Conservation (phyloP, 2,329 filamentous ascomycete species). For the Alternaria hordeiaustralica region DNA sequence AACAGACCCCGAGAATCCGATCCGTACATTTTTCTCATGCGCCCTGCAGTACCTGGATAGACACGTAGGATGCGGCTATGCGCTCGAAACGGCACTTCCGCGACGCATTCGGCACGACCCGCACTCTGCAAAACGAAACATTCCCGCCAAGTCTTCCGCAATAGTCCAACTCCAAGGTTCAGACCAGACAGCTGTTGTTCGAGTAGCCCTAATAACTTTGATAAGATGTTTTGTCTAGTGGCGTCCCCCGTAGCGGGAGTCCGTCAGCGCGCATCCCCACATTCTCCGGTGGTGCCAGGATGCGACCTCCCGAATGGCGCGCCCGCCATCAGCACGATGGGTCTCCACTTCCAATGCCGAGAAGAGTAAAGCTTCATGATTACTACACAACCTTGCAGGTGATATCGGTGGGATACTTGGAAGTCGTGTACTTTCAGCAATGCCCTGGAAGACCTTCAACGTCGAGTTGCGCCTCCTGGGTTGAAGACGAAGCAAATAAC, state of each 20-base stretch:
- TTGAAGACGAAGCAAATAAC: background rate
- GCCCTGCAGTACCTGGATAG: background rate
- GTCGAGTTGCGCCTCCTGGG: background rate
- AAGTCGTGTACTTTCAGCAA: background rate
- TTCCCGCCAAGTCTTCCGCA: background rate
- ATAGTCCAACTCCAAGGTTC: background rate
- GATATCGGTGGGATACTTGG: background rate
- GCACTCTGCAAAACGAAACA: background rate
- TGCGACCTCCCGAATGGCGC: background rate
- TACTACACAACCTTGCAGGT: background rate
- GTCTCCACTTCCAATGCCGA: conserved; percentile 19
- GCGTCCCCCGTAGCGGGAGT: background rate
- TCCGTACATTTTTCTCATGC: background rate
- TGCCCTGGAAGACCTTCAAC: background rate
- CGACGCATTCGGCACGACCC: background rate
- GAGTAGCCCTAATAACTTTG: background rate
- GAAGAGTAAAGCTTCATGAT: conserved; percentile 2
- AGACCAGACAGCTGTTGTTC: background rate
- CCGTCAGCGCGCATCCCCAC: conserved; percentile 21
- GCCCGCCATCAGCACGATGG: conserved; percentile 8
- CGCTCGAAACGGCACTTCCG: background rate
- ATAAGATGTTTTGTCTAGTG: background rate
- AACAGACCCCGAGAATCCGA: background rate
- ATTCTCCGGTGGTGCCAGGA: conserved; percentile 12
- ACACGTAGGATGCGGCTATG: background rate